Conservation (phyloP, 257 asterid species). For the Salvia rosmarinus region DNA sequence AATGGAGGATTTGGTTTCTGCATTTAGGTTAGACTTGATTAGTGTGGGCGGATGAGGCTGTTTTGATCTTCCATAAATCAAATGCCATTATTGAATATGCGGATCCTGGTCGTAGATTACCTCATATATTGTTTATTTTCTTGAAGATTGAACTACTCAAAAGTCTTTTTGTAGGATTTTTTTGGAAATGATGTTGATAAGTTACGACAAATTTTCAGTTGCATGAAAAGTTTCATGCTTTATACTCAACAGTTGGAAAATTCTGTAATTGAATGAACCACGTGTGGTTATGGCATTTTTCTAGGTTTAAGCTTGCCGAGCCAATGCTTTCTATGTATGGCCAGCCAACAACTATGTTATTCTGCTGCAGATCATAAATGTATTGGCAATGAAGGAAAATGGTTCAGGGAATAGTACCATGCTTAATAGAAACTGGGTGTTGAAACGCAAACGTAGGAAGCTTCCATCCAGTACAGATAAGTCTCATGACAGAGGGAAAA, state of each 20-base stretch:
- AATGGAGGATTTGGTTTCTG: conserved; percentile 33
- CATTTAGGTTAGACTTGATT: conserved; percentile 28
- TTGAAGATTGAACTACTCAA: conserved; percentile 8
- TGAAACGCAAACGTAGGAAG: conserved; percentile 73
- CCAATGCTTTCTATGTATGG: conserved; percentile 15
- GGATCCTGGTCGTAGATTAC: conserved; percentile 15
- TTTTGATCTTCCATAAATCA: conserved; percentile 27
- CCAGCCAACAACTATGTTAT: conserved; percentile 8
- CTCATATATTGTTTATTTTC: conserved; percentile 19
- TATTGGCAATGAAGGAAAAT: conserved; percentile 55
- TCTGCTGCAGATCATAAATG: conserved; percentile 38
- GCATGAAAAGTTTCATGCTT: conserved; percentile 35
- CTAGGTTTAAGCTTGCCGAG: conserved; percentile 25
- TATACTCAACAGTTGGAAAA: not conserved
- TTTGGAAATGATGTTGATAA: conserved; percentile 3
- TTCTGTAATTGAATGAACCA: conserved; percentile 8
- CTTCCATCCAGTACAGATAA: conserved; percentile 54
- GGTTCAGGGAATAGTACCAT: conserved; percentile 51
- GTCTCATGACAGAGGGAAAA: conserved; percentile 45
- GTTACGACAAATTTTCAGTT: conserved; percentile 19
- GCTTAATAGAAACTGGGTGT: conserved; percentile 69
- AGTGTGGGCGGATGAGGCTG: conserved; percentile 25
- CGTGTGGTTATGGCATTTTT: not conserved
- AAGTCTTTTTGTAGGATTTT: not conserved
- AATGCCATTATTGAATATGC: conserved; percentile 23